These are phyloP conservation scores for Rosa lucieae DNA, from an alignment of 306 rosid species.

Conservation along the genomic window DNA sequence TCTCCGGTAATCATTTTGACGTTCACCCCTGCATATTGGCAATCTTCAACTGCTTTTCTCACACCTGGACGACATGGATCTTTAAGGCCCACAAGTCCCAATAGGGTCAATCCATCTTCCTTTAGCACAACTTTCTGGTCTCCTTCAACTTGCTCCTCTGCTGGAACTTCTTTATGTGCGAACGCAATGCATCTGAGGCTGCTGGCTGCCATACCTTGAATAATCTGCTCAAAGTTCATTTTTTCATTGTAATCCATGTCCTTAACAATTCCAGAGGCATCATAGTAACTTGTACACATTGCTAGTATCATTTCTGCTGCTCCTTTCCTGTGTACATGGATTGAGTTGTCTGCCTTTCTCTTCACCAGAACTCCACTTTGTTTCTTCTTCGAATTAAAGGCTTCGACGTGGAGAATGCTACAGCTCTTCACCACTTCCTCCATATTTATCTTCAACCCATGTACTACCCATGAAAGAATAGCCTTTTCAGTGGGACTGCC, in stretches of 20 bases:
- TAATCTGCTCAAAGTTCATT: constrained; percentile 18
- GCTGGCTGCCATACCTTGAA: constrained; percentile 41
- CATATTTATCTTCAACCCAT: constrained; percentile 30
- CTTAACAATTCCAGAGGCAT: constrained; percentile 21
- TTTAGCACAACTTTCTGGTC: neutral
- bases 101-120: constrained; percentile 28
- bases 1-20: constrained; percentile 46
- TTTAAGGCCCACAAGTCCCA: constrained; percentile 33
- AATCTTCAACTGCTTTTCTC: constrained; percentile 32
- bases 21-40: constrained; percentile 32
- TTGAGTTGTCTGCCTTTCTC: constrained; percentile 25
- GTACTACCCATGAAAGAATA: constrained; percentile 48
- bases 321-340: constrained; percentile 50
- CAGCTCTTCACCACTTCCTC: constrained; percentile 8
- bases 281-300: constrained; percentile 39
- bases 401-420: constrained; percentile 24
- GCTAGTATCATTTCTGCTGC: constrained; percentile 44
- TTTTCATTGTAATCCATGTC: constrained; percentile 12
- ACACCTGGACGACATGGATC: constrained; percentile 38
- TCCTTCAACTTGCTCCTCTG: neutral
- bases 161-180: constrained; percentile 27
- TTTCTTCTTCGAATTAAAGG: constrained; percentile 49
- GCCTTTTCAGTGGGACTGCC: constrained; percentile 60
- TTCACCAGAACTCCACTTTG: constrained; percentile 31
- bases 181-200: constrained; percentile 42